These are phyloP conservation scores for Starmerella bombicola DNA, from an alignment of 805 yeast genomes.

Conservation along the genomic window DNA sequence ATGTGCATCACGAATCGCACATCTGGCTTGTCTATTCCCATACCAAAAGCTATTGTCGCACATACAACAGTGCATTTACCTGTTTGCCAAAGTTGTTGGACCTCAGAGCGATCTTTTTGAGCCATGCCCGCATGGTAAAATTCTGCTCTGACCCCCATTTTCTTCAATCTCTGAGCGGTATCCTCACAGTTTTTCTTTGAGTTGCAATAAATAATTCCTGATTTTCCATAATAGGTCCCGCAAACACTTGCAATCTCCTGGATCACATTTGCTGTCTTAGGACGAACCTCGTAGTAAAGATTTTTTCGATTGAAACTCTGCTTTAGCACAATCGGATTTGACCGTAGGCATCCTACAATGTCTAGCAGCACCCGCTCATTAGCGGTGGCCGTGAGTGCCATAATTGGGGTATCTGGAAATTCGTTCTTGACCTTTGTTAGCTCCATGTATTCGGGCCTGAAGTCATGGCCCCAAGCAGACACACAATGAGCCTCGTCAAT, in stretches of 20 bases:
- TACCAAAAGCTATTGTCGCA: slow-evolving; percentile 97
- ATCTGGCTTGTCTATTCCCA: slow-evolving; percentile 97
- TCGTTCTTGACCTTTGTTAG: slow-evolving; percentile 57
- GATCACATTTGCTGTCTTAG: slow-evolving; percentile 33
- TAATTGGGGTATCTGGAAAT: slow-evolving; percentile 73
- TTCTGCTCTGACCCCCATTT: slow-evolving; percentile 49
- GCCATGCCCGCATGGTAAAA: slow-evolving; percentile 94
- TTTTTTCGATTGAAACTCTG: slow-evolving; percentile 90
- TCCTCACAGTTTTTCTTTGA: slow-evolving; percentile 82
- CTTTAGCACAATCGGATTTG: slow-evolving; percentile 49
- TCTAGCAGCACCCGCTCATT: slow-evolving; percentile 80
- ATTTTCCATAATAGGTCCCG: slow-evolving; percentile 39
- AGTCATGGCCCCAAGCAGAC: slow-evolving; percentile 98
- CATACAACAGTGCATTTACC: slow-evolving; percentile 66
- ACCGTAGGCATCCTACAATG: slow-evolving; percentile 62
- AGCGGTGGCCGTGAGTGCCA: slow-evolving; percentile 97
- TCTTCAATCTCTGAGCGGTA: slow-evolving; percentile 47
- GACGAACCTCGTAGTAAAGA: slow-evolving; percentile 61
- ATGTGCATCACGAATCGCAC: slow-evolving; percentile 85
- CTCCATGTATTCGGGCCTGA: slow-evolving; percentile 87
- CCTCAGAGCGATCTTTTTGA: slow-evolving; percentile 52
- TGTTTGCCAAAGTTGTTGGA: slow-evolving; percentile 77
- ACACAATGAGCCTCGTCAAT: slow-evolving; percentile 98
- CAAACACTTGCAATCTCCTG: slow-evolving; percentile 16
- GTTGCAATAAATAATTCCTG: slow-evolving; percentile 91